phyloP scores from a whole-genome alignment of 1,139 yeast species.

The Nakaseomyces glabratus region DNA sequence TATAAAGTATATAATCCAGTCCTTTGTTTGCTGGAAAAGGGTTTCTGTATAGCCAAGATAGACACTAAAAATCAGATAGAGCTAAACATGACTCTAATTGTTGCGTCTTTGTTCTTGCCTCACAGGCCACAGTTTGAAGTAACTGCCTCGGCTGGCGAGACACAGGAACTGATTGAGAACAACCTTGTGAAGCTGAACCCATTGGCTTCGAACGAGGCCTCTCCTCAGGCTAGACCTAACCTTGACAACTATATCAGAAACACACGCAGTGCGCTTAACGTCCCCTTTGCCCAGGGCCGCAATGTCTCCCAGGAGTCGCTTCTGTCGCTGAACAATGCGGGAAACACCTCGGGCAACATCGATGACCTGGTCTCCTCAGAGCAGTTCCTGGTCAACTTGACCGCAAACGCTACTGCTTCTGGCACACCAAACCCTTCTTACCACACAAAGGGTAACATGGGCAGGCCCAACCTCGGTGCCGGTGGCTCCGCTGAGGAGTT shows the following conservation, averaged over 20 bases:
- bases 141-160: slow-evolving; percentile 19
- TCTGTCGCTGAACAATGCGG: slow-evolving; percentile 8
- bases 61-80: no score
- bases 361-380: slow-evolving; percentile 23
- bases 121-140: slow-evolving; percentile 31
- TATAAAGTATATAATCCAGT: no score
- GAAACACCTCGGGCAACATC: slow-evolving; percentile 8
- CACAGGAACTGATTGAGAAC: slow-evolving; percentile 19
- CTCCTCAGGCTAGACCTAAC: neutral
- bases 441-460: slow-evolving; percentile 3
- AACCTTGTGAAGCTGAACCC: slow-evolving; percentile 12
- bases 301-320: slow-evolving; percentile 12
- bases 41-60: no score
- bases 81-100: slow-evolving; percentile 27
- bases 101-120: slow-evolving; percentile 30
- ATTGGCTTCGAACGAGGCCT: neutral
- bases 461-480: slow-evolving; percentile 8
- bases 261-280: slow-evolving; percentile 3
- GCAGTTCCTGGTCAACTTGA: slow-evolving; percentile 28
- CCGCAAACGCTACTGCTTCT: slow-evolving; percentile 26
- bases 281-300: neutral
- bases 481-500: slow-evolving; percentile 22
- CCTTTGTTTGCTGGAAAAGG: no score
- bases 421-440: slow-evolving; percentile 13
- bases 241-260: neutral